These are phyloP conservation scores for Cercospora beticola DNA, from an alignment of 2,329 filamentous ascomycete genomes.

Conservation along the genomic window DNA sequence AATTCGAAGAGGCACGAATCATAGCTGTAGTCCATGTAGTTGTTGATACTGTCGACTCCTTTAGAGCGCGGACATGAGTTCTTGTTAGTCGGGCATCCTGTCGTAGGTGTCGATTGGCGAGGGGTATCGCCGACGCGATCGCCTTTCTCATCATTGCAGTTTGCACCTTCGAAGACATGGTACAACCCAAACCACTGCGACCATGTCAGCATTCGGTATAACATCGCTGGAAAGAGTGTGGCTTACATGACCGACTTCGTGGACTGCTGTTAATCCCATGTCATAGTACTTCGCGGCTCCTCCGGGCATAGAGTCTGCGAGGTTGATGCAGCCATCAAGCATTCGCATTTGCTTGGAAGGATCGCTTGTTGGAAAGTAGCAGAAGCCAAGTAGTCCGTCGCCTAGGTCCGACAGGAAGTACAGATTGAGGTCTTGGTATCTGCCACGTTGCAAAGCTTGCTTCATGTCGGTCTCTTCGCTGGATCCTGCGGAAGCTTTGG, in stretches of 20 bases:
- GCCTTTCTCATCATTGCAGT: conserved; percentile 15
- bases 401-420: conserved; percentile 56
- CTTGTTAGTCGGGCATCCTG: conserved; percentile 51
- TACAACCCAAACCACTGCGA: conserved; percentile 45
- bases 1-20: conserved; percentile 20
- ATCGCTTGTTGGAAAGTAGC: conserved; percentile 31
- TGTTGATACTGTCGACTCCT: conserved; percentile 53
- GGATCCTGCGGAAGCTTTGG: conserved; percentile 48
- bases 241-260: conserved; percentile 8
- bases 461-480: conserved; percentile 48
- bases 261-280: conserved; percentile 28
- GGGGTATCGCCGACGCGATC: conserved; percentile 44
- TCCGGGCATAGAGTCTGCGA: conserved; percentile 53
- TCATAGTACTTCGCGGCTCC: conserved; percentile 47
- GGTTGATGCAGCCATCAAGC: conserved; percentile 55
- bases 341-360: conserved; percentile 42
- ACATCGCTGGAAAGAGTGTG: background rate
- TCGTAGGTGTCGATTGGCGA: conserved; percentile 40
- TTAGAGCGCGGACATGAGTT: conserved; percentile 48
- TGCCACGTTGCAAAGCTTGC: conserved; percentile 50
- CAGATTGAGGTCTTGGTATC: conserved; percentile 54
- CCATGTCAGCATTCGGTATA: conserved; percentile 43
- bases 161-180: conserved; percentile 38
- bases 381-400: conserved; percentile 11
- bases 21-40: conserved; percentile 51